Conservation (phyloP, 176 grass and related monocot genomes). For the Eleusine indica region DNA sequence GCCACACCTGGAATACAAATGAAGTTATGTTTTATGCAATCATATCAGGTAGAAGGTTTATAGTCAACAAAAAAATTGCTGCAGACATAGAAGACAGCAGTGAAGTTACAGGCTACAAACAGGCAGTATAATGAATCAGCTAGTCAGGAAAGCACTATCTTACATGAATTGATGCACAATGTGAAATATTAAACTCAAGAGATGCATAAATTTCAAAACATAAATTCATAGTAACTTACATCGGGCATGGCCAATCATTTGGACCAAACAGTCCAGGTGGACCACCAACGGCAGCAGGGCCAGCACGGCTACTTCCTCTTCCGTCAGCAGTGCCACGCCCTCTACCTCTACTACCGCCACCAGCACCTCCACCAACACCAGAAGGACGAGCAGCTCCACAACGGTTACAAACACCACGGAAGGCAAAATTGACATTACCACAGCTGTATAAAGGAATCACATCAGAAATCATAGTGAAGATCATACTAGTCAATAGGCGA, state of each 20-base stretch:
- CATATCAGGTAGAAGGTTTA: slow-evolving; percentile 9
- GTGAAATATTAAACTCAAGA: neutral
- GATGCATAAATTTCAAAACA: slow-evolving; percentile 3
- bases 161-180: neutral
- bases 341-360: slow-evolving; percentile 61
- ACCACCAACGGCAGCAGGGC: slow-evolving; percentile 63
- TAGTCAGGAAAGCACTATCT: neutral
- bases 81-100: neutral
- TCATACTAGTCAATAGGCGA: slow-evolving; percentile 29
- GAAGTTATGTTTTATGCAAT: neutral
- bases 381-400: slow-evolving; percentile 77
- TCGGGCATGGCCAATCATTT: slow-evolving; percentile 97
- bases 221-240: slow-evolving; percentile 53
- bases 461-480: slow-evolving; percentile 34
- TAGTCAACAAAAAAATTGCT: neutral
- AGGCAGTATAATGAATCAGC: neutral
- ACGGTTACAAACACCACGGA: slow-evolving; percentile 77
- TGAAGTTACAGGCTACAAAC: neutral
- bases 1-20: slow-evolving; percentile 67
- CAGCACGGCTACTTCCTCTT: slow-evolving; percentile 48
- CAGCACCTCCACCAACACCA: slow-evolving; percentile 61
- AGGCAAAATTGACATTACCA: slow-evolving; percentile 91
- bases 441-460: slow-evolving; percentile 58
- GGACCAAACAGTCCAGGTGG: slow-evolving; percentile 95
- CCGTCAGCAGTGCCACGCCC: slow-evolving; percentile 42